Evolutionary conservation across 2,329 filamentous ascomycete genomes (phyloP).

Genomic region (Ascosphaera pollenicola): DNA sequence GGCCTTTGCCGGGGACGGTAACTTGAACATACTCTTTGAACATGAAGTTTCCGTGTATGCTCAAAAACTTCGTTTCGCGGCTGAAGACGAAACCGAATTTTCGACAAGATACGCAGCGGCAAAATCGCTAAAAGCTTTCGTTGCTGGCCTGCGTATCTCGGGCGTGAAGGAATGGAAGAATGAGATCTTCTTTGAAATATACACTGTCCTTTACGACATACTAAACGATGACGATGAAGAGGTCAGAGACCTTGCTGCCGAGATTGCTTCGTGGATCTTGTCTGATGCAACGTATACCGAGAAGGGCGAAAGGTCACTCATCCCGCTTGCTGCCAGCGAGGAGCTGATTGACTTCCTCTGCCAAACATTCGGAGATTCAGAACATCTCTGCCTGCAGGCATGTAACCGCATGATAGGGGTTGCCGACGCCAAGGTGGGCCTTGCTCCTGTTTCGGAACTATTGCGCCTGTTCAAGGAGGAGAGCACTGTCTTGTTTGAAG

Average conservation of each 20-base stretch:
- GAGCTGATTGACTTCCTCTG: constrained; percentile 16
- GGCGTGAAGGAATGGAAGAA: constrained; percentile 7
- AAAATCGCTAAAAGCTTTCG: constrained; percentile 14
- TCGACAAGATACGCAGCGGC: constrained; percentile 18
- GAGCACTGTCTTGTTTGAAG: constrained; percentile 42
- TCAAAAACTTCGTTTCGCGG: constrained; percentile 15
- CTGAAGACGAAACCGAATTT: constrained; percentile 22
- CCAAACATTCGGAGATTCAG: constrained; percentile 13
- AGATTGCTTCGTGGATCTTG: constrained; percentile 16
- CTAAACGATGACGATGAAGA: constrained; percentile 88
- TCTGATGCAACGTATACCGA: constrained; percentile 13
- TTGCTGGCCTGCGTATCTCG: constrained; percentile 20
- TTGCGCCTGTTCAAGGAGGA: constrained; percentile 16
- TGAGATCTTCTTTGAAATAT: constrained; percentile 28
- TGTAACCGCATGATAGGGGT: constrained; percentile 17
- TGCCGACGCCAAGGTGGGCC: constrained; percentile 4
- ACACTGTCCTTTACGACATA: constrained; percentile 49
- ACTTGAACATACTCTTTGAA: too few relatives aligned
- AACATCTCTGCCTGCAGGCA: constrained; percentile 14
- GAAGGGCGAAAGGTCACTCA: constrained; percentile 13
- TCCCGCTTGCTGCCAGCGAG: constrained; percentile 27
- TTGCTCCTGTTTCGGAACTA: constrained; percentile 8
- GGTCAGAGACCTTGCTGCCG: constrained; percentile 42
- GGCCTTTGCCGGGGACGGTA: too few relatives aligned
- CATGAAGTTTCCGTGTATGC: constrained; percentile 8